Evolutionary conservation across 768 basidiomycete genomes (phyloP).

Genomic region (Pleurotus eryngii): DNA sequence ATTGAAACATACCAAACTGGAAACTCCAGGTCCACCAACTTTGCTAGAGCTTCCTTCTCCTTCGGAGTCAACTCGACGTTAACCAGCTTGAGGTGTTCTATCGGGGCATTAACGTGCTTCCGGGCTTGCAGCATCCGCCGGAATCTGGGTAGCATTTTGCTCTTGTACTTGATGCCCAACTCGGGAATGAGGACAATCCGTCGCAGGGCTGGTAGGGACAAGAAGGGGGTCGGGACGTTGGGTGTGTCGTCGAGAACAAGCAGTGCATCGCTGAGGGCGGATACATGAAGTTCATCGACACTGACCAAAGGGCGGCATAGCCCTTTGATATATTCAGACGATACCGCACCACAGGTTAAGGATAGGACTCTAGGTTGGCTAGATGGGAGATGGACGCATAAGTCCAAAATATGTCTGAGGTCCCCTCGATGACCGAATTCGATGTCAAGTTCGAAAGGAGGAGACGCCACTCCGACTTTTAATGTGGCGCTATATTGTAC

Average conservation of each 20-base stretch:
- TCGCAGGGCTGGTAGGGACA: neutral
- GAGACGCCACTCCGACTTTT: too few species aligned
- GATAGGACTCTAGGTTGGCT: too few species aligned
- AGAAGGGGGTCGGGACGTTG: neutral
- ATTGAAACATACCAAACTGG: too few species aligned
- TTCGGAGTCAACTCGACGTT: neutral
- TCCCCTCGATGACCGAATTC: too few species aligned
- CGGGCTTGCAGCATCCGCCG: neutral
- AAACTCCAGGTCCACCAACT: neutral
- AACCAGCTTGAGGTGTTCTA: neutral
- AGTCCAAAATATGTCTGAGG: too few species aligned
- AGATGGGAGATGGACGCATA: too few species aligned
- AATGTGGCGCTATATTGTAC: too few species aligned
- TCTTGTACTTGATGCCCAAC: neutral
- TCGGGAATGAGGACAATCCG: neutral
- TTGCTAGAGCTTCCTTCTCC: neutral
- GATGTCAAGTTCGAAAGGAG: too few species aligned
- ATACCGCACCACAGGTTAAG: too few species aligned
- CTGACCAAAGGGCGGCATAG: too few species aligned
- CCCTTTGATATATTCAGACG: too few species aligned
- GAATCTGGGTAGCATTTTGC: neutral
- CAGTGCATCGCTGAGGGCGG: neutral
- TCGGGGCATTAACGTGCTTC: neutral
- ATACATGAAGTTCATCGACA: neutral
- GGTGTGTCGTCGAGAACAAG: neutral